Base-by-base conservation (phyloP, 2,329 filamentous ascomycete genomes). In the Pseudohalonectria lignicola region DNA sequence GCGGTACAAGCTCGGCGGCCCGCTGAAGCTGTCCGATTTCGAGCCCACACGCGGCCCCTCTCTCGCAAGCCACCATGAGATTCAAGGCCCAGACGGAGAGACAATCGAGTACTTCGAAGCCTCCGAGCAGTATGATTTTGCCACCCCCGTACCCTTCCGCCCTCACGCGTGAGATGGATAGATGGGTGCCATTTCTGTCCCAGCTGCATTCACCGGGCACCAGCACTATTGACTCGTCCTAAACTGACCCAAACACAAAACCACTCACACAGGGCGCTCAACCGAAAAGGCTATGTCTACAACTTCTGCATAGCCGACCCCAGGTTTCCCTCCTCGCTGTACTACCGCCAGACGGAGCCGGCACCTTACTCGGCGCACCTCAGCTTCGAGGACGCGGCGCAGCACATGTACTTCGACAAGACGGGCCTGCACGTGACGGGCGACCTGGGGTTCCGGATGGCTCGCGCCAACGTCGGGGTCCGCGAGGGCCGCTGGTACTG, bases 401-500 rank as follows among this genome's bases (percentile, higher is more conserved):
- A 80, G 9, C 83, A 85, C 54, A 84, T 95, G 55, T 83, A 82
- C 53, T 86, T 95, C 53, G 82, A 87, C 52, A 74, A 76, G 44
- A 71, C 76, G 28, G 87, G 81, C 7, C 75, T 73, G 16, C 78
- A 86, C 35, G 76, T 95, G 38, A 94, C 85, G 1, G 94, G 92
- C 12, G 80, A 90, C 48, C 94, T 94, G 59, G 88, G 92, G 8
- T 95, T 92, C 70, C 76, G 93, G 42, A 92, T 90, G 69, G 82
- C 84, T 2, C 77, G 90, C 29, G 87, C 86, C 11, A 98, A 98
- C 51, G 82, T 96, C 1, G 86, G 84, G 18, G 84, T 88, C 4
- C 72, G 92, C 33, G 85, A 96, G 59, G 92, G 92, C 1, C 76
- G 84, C 23, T 86, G 86, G 68, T 98, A 93, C 59, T 98, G 87